Conservation (phyloP, 371 early-diverging fungal genomes). For the Mucor irregularis region DNA sequence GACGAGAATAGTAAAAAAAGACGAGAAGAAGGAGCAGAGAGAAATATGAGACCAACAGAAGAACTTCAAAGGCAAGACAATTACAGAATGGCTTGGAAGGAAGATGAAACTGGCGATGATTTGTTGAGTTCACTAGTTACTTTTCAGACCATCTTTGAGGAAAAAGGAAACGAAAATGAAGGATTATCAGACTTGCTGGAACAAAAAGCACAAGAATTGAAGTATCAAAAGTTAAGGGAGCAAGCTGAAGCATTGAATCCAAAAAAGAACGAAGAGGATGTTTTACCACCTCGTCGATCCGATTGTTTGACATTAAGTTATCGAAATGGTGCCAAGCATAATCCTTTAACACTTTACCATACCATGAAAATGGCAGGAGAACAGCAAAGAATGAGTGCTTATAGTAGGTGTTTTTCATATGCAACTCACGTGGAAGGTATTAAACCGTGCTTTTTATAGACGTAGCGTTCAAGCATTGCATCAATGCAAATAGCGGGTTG, state of each 20-base stretch:
- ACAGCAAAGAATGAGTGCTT: conserved; percentile 34
- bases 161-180: conserved; percentile 30
- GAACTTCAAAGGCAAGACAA: conserved; percentile 16
- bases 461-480: conserved; percentile 45
- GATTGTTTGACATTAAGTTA: conserved; percentile 41
- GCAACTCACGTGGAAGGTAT: not conserved
- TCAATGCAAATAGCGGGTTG: conserved; percentile 43
- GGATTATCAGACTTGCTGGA: conserved; percentile 46
- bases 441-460: conserved; percentile 7
- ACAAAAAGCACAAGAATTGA: conserved; percentile 32
- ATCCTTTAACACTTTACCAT: conserved; percentile 46
- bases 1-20: not conserved
- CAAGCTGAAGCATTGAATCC: conserved; percentile 5
- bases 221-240: conserved; percentile 14
- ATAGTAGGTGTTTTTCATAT: conserved; percentile 26
- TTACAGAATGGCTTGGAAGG: conserved; percentile 50
- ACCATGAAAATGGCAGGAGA: conserved; percentile 46
- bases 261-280: conserved; percentile 10
- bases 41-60: not conserved
- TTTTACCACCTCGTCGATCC: conserved; percentile 19
- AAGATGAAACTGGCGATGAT: conserved; percentile 45
- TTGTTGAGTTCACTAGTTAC: conserved; percentile 35
- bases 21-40: not conserved
- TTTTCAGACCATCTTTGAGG: conserved; percentile 43
- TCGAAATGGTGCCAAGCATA: conserved; percentile 40